Conservation (phyloP, 495 filamentous ascomycete species). For the Aspergillus biplanus region DNA sequence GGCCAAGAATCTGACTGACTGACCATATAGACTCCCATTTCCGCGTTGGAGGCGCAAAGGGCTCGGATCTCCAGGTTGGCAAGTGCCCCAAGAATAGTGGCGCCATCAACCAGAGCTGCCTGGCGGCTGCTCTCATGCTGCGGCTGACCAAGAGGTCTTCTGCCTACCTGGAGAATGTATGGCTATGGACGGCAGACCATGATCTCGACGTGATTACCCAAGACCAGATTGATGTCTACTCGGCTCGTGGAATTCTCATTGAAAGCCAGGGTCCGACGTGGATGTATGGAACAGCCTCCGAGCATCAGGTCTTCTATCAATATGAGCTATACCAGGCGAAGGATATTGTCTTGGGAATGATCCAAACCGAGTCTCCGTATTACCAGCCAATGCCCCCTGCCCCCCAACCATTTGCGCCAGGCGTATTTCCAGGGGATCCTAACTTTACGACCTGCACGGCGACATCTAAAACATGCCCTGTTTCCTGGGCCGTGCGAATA, state of each 20-base stretch:
- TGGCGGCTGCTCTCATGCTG: slow-evolving; percentile 59
- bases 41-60: slow-evolving; percentile 72
- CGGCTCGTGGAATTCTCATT: slow-evolving; percentile 60
- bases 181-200: slow-evolving; percentile 67
- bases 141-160: slow-evolving; percentile 54
- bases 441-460: slow-evolving; percentile 51
- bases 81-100: neutral
- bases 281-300: slow-evolving; percentile 69
- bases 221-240: slow-evolving; percentile 62
- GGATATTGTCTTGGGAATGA: slow-evolving; percentile 69
- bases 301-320: slow-evolving; percentile 75
- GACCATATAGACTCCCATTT: too few species aligned
- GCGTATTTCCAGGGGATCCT: slow-evolving; percentile 53
- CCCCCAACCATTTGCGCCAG: slow-evolving; percentile 52
- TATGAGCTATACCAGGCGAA: slow-evolving; percentile 70
- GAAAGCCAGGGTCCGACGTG: slow-evolving; percentile 54
- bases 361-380: slow-evolving; percentile 77
- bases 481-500: slow-evolving; percentile 68
- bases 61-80: slow-evolving; percentile 26
- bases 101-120: slow-evolving; percentile 45
- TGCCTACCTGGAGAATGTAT: slow-evolving; percentile 61
- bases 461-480: slow-evolving; percentile 47
- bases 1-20: too few species aligned
- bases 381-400: slow-evolving; percentile 65
- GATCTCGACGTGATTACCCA: slow-evolving; percentile 56